Conservation (phyloP, 805 yeast genomes). For the Candida peoriensis region DNA sequence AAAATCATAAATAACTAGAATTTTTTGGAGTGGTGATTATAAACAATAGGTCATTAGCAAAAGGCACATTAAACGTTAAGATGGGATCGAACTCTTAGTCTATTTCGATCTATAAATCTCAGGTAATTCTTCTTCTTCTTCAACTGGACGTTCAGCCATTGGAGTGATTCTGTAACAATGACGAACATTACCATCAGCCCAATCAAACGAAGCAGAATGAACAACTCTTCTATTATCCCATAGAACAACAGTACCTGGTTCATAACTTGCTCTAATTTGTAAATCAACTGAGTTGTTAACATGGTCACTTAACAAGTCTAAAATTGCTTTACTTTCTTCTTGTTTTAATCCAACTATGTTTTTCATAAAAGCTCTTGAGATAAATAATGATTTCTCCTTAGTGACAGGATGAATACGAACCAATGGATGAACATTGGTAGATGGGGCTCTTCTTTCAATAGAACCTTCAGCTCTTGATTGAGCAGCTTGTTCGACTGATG, state of each 20-base stretch:
- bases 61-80: slow-evolving; percentile 3
- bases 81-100: neutral
- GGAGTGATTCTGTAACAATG: slow-evolving; percentile 74
- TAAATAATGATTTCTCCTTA: slow-evolving; percentile 51
- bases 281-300: slow-evolving; percentile 52
- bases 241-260: slow-evolving; percentile 60
- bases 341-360: slow-evolving; percentile 66
- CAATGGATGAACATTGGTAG: slow-evolving; percentile 56
- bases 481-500: slow-evolving; percentile 65
- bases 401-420: slow-evolving; percentile 73
- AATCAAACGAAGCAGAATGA: slow-evolving; percentile 69
- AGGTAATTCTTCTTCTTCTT: slow-evolving; percentile 36
- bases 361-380: slow-evolving; percentile 59
- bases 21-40: too few species aligned
- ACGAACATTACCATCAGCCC: slow-evolving; percentile 61
- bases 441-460: slow-evolving; percentile 60
- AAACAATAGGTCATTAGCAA: too few species aligned
- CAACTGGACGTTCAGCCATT: slow-evolving; percentile 65
- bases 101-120: slow-evolving; percentile 15
- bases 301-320: slow-evolving; percentile 51
- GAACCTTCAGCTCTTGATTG: slow-evolving; percentile 54
- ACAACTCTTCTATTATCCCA: slow-evolving; percentile 77
- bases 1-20: too few species aligned
- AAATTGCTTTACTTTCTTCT: slow-evolving; percentile 61
- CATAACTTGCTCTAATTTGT: slow-evolving; percentile 69